Conservation (phyloP, 495 filamentous ascomycete genomes). For the Cercophora sp. region DNA sequence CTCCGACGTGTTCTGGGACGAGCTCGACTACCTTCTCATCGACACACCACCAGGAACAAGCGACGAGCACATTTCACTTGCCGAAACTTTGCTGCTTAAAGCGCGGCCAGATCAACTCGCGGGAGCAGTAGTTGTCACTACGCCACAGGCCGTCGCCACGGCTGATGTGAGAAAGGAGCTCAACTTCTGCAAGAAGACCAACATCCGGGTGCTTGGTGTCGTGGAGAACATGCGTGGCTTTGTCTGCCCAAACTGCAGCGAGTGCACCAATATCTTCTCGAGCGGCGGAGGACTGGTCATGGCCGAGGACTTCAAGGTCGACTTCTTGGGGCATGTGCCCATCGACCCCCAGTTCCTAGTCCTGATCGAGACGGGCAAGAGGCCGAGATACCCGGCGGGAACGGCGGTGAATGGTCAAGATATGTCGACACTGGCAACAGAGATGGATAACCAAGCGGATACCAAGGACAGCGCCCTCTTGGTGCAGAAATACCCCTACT, state of each 20-base stretch:
- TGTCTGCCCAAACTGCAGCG: conserved; percentile 90
- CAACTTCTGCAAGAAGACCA: conserved; percentile 89
- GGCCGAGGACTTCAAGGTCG: conserved; percentile 78
- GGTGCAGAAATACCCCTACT: conserved; percentile 74
- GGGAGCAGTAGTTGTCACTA: conserved; percentile 92
- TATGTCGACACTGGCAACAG: conserved; percentile 26
- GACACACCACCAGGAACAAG: conserved; percentile 96
- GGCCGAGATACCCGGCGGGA: conserved; percentile 47
- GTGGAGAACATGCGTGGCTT: conserved; percentile 98
- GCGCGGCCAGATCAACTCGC: conserved; percentile 58
- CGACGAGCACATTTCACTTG: conserved; percentile 94
- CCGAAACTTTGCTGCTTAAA: conserved; percentile 70
- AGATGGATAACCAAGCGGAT: conserved; percentile 19
- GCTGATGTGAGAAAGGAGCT: conserved; percentile 94
- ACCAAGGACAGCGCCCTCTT: conserved; percentile 53
- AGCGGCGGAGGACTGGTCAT: conserved; percentile 87
- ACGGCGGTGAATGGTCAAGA: conserved; percentile 46
- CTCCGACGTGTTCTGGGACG: conserved; percentile 85
- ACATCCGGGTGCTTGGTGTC: conserved; percentile 77
- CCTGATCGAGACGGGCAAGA: conserved; percentile 49
- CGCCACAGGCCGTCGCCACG: conserved; percentile 89
- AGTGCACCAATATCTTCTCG: conserved; percentile 88
- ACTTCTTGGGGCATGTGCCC: conserved; percentile 81
- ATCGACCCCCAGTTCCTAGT: conserved; percentile 70
- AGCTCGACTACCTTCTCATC: conserved; percentile 82